Evolutionary conservation across 163 green algal species (phyloP).

Genomic region (Chlorella variabilis): DNA sequence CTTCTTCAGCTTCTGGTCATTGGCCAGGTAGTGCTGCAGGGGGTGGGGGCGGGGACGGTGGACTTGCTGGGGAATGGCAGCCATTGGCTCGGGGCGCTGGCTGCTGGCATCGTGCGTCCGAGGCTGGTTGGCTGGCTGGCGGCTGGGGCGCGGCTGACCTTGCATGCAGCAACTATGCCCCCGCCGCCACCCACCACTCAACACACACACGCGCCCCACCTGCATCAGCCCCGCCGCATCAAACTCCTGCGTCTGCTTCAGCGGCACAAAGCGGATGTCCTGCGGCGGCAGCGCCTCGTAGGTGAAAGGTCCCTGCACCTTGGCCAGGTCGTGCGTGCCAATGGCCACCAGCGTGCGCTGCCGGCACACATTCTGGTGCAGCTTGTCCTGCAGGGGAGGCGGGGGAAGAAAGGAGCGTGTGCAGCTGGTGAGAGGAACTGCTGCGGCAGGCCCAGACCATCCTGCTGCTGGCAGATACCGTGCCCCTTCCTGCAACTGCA

Average conservation of each 20-base stretch:
- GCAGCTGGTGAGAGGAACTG: too few species aligned
- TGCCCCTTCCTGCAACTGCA: too few species aligned
- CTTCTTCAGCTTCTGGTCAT: conserved; percentile 97
- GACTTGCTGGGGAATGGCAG: not conserved
- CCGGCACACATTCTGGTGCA: conserved; percentile 98
- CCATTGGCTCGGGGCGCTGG: too few species aligned
- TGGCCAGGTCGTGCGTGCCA: conserved; percentile 97
- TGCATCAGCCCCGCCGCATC: conserved; percentile 89
- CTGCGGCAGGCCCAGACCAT: too few species aligned
- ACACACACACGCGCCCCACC: too few species aligned
- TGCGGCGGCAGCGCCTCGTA: conserved; percentile 95
- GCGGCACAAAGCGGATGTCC: conserved; percentile 94
- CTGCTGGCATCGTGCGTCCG: too few species aligned
- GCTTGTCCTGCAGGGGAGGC: conserved; percentile 87
- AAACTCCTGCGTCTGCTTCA: conserved; percentile 95
- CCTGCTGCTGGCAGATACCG: too few species aligned
- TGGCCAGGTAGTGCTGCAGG: conserved; percentile 88
- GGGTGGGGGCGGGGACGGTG: not conserved
- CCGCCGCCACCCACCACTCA: too few species aligned
- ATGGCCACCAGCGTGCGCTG: conserved; percentile 96
- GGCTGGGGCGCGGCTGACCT: too few species aligned
- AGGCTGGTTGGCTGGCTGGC: too few species aligned
- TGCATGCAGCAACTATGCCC: too few species aligned
- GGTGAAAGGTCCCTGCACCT: conserved; percentile 89
- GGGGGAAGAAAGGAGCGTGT: not conserved